phyloP scores from a whole-genome alignment of 1,284 basidiomycete genomes.

The Mycena sp. region DNA sequence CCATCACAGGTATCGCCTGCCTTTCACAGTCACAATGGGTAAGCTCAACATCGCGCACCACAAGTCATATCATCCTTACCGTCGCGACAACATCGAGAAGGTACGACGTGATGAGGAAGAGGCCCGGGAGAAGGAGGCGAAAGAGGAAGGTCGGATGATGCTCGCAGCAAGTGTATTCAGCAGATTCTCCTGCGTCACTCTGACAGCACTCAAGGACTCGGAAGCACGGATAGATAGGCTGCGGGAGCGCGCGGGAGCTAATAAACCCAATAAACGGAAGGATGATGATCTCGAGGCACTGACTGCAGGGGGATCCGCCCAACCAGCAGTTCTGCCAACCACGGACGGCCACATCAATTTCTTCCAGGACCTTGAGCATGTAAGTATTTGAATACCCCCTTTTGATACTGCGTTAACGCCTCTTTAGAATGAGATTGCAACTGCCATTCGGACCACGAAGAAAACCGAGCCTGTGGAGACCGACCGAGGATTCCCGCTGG shows the following conservation, averaged over 20 bases:
- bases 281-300: slow-evolving; percentile 44
- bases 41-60: slow-evolving; percentile 89
- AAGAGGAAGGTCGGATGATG: slow-evolving; percentile 75
- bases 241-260: slow-evolving; percentile 64
- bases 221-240: slow-evolving; percentile 80
- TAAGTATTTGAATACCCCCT: slow-evolving; percentile 36
- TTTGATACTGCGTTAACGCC: background rate
- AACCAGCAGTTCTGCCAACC: slow-evolving; percentile 53
- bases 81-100: slow-evolving; percentile 84
- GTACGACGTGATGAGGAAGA: slow-evolving; percentile 85
- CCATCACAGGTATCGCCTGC: too few relatives aligned
- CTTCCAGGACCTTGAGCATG: slow-evolving; percentile 79
- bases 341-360: slow-evolving; percentile 77
- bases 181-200: slow-evolving; percentile 20
- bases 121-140: slow-evolving; percentile 69
- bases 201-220: slow-evolving; percentile 62
- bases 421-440: slow-evolving; percentile 54
- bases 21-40: slow-evolving; percentile 67
- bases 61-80: slow-evolving; percentile 90
- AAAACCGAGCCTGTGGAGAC: slow-evolving; percentile 58
- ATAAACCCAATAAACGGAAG: slow-evolving; percentile 45
- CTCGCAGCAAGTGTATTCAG: slow-evolving; percentile 66
- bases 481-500: slow-evolving; percentile 77
- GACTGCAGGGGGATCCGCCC: slow-evolving; percentile 37
- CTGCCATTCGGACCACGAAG: slow-evolving; percentile 56